phyloP scores from a whole-genome alignment of 192 early-diverging fungal genomes.

The Gonapodya sp. region DNA sequence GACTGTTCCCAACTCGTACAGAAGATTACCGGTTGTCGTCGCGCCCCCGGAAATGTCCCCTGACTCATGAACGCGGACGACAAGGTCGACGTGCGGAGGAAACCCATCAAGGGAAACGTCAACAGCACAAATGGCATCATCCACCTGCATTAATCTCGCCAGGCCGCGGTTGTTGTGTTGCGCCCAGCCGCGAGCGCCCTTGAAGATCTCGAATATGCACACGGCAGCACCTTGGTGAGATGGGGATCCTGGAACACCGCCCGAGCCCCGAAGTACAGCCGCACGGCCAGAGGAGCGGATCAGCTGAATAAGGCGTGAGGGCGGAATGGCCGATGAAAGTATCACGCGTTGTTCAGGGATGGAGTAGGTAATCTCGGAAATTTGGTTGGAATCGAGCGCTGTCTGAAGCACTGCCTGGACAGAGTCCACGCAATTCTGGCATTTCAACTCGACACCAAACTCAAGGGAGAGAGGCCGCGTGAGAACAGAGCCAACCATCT shows the following conservation, averaged over 20 bases:
- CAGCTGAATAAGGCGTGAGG: conserved; percentile 48
- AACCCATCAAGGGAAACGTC: conserved; percentile 65
- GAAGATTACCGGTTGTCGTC: conserved; percentile 39
- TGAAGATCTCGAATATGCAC: conserved; percentile 68
- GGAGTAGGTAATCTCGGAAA: conserved; percentile 54
- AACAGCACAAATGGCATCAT: conserved; percentile 56
- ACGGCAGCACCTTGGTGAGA: conserved; percentile 74
- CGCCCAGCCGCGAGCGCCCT: conserved; percentile 25
- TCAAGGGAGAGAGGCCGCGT: conserved; percentile 24
- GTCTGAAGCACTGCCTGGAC: conserved; percentile 48
- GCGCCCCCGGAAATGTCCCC: conserved; percentile 66
- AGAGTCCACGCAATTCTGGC: conserved; percentile 64
- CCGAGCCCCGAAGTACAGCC: conserved; percentile 70
- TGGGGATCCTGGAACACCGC: conserved; percentile 37
- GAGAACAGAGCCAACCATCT: too few relatives aligned
- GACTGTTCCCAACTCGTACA: conserved; percentile 31
- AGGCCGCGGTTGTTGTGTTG: conserved; percentile 48
- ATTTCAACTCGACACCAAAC: conserved; percentile 81
- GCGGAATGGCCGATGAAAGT: conserved; percentile 61
- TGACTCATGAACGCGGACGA: conserved; percentile 64
- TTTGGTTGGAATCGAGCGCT: conserved; percentile 24
- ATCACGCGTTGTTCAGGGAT: conserved; percentile 62
- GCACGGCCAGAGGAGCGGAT: conserved; percentile 64
- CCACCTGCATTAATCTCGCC: conserved; percentile 72
- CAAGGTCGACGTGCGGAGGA: conserved; percentile 51